A percentile compares a stretch with the other conserved stretches of the same genome.
These are phyloP conservation scores for Barnettozyma californica DNA, from an alignment of 805 yeast genomes.

Conservation along the genomic window DNA sequence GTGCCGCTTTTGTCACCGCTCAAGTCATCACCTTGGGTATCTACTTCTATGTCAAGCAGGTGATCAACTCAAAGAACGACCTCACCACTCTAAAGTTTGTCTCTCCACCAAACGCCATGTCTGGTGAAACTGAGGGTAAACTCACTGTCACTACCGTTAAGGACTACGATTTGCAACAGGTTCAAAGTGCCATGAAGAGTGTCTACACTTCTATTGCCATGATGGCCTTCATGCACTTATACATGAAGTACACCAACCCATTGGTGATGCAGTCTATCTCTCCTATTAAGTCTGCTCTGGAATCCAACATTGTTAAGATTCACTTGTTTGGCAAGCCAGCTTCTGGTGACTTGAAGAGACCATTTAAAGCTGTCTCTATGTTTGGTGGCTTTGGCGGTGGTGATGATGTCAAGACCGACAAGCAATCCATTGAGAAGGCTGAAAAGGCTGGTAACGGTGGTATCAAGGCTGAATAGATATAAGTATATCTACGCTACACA, in stretches of 20 bases:
- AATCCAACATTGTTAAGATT: conserved; percentile 85
- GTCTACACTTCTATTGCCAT: conserved; percentile 86
- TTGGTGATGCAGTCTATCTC: conserved; percentile 90
- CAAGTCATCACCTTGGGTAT: conserved; percentile 59
- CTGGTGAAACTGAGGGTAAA: conserved; percentile 67
- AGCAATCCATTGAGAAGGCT: conserved; percentile 77
- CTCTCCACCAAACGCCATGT: conserved; percentile 74
- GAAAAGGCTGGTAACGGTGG: conserved; percentile 87
- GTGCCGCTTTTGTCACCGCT: conserved; percentile 65
- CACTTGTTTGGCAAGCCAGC: conserved; percentile 83
- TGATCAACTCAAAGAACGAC: conserved; percentile 74
- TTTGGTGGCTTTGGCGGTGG: conserved; percentile 49
- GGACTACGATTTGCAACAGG: conserved; percentile 90
- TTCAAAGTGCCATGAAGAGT: conserved; percentile 73
- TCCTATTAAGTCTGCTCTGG: conserved; percentile 85
- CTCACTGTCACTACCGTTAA: conserved; percentile 86
- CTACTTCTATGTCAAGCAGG: conserved; percentile 57
- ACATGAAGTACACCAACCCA: conserved; percentile 97
- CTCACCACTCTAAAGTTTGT: conserved; percentile 88
- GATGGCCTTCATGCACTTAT: conserved; percentile 98
- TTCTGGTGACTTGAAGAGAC: conserved; percentile 89
- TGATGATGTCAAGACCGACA: conserved; percentile 69
- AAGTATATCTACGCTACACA: too few relatives aligned
- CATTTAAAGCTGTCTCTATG: conserved; percentile 84
- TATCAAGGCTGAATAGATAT: conserved; percentile 41